A percentile compares a stretch with the other conserved stretches of the same genome.
Evolutionary conservation across 805 yeast genomes (phyloP).

Genomic region (Candida andamanensis): DNA sequence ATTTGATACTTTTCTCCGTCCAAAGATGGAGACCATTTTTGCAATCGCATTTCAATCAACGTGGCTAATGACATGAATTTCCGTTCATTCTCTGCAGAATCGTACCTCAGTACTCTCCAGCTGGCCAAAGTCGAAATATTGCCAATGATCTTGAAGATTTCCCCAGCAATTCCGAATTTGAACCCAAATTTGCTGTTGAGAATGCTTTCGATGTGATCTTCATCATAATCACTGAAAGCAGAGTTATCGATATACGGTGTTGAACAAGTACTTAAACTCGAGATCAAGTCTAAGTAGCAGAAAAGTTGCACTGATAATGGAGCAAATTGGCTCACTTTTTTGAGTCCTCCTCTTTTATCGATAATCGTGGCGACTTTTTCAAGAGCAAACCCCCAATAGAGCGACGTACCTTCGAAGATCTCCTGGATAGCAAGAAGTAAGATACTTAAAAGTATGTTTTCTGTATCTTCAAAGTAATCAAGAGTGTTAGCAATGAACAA

Average conservation of each 20-base stretch:
- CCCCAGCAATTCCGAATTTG: conserved; percentile 25
- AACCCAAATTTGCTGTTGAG: conserved; percentile 22
- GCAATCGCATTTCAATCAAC: conserved; percentile 21
- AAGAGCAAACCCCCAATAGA: conserved; percentile 21
- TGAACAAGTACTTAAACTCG: conserved; percentile 22
- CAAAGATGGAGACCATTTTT: conserved; percentile 21
- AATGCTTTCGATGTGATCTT: conserved; percentile 14
- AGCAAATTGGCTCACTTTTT: conserved; percentile 12
- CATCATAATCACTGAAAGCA: conserved; percentile 7
- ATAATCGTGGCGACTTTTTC: conserved; percentile 17
- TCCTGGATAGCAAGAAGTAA: conserved; percentile 19
- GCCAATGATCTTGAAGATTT: conserved; percentile 21
- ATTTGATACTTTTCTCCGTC: conserved; percentile 14
- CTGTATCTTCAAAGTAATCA: conserved; percentile 11
- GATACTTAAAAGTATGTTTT: conserved; percentile 15
- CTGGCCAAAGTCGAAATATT: conserved; percentile 22
- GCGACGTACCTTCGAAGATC: conserved; percentile 20
- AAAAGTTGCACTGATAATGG: conserved; percentile 22
- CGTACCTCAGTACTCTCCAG: conserved; percentile 13
- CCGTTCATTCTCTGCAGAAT: conserved; percentile 14
- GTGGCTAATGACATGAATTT: conserved; percentile 19
- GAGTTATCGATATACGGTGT: conserved; percentile 15
- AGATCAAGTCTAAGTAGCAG: conserved; percentile 23
- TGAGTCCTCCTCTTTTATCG: conserved; percentile 19
- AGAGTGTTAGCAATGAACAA: conserved; percentile 9